Evolutionary conservation across 2,329 filamentous ascomycete species (phyloP), one percentile per base, ranked within the genome.

Genomic region (Rhynchosporium agropyri): DNA sequence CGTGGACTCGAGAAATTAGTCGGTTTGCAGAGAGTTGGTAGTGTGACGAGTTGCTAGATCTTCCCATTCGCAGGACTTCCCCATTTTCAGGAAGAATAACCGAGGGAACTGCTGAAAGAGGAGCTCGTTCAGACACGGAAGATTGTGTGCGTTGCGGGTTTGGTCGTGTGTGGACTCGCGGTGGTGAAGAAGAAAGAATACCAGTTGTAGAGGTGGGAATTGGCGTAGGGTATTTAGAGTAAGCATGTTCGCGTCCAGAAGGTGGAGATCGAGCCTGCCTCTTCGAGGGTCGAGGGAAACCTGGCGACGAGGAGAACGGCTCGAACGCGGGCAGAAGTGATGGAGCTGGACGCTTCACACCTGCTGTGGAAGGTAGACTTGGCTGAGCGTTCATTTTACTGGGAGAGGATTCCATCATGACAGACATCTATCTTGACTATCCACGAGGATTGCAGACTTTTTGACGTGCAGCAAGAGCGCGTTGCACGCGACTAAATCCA

Each of bases 41-140:
- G 74, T 97, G 88, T n/a, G 92, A 96, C 13, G 93, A 96, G 77
- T 92, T 94, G 79, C 91, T 97, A 5, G 93, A 97, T 68, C 95
- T 86, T 67, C 95, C 95, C 89, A 99, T 95, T 65, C 89, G 83
- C 40, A 97, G 79, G 13, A 87, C 80, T 71, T 96, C 91, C 67
- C 94, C 93, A 77, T 90, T 91, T 69, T 88, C 89, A 60, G 88
- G 87, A 20, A 98, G 84, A 74, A 91, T 86, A 67, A 98, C 81
- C 28, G 88, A 87, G n/a, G 92, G 92, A 57, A 99, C 88, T 57
- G 89, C 85, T 58, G 89, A 89, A 58, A 99, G 83, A 46, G 95
- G 95, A 70, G 86, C 86, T 72, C 95, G 89, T 79, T 76, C 92
- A 3, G 90, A 89, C 62, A 87, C 79, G 61, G 81, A 79, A 29